Base-by-base conservation (phyloP, 169 alveolate genomes). In the Babesia gibsoni region DNA sequence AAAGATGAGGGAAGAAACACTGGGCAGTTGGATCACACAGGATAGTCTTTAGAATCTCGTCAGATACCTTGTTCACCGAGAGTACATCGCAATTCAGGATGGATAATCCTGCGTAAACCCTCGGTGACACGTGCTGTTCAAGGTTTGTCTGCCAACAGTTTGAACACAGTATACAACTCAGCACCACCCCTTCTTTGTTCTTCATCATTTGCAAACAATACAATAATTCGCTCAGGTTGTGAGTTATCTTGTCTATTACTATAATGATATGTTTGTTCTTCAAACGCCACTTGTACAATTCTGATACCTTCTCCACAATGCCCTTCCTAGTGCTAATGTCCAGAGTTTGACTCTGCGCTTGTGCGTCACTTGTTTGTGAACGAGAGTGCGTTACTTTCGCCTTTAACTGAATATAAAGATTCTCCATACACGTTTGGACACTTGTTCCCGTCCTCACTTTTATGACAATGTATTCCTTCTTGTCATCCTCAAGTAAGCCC, bases 1-100 rank as follows among this genome's bases (percentile, higher is more conserved):
- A 37, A 25, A 61, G n/a, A 66, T 70, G 65, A 14, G 82, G 83
- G 10, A 79, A 27, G 57, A 79, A 79, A 36, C 53, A 53, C 52
- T 67, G 82, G 12, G 61, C 54, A 18, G 45, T 61, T 22, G 75
- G 18, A 39, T 79, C 83, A 37, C 8, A 69, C 46, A 79, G 37
- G 30, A 79, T 29, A 18, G 52, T 36, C 48, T 63, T 61, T n/a
- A 67, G 33, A 3, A 79, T 27, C 6, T 79, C 83, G 36, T 79
- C 88, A 20, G 63, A 18, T n/a, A 79, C 43, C 39, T 18, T 45
- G 27, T 52, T 54, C 42, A 67, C 67, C 14, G 73, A 37, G 6
- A 77, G 4, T 37, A 77, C 66, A 43, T 58, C 68, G 52, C 82
- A 77, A 22, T 65, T 58, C 45, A 54, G 29, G 5, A 77, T 67